Percentiles rank a stretch among this genome's conserved stretches.
phyloP scores from a whole-genome alignment of 495 filamentous ascomycete species.

The Penicillium steckii region DNA sequence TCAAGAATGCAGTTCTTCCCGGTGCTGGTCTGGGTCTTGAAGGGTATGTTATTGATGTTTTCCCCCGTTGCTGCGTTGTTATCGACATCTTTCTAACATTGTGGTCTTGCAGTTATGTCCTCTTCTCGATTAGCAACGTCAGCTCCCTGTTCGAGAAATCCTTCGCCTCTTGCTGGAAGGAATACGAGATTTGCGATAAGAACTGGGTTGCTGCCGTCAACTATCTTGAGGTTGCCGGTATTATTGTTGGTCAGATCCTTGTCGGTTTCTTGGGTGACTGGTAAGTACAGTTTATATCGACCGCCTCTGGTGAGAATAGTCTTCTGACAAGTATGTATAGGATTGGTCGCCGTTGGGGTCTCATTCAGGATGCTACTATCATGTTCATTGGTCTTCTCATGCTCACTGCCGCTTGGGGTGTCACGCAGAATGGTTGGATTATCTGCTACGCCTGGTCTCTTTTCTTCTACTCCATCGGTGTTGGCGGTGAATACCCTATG shows the following conservation, averaged over 20 bases:
- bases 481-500: constrained; percentile 92
- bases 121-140: constrained; percentile 89
- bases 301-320: background rate
- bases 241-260: constrained; percentile 78
- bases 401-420: constrained; percentile 81
- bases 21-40: constrained; percentile 87
- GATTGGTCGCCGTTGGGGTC: constrained; percentile 82
- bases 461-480: constrained; percentile 86
- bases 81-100: background rate
- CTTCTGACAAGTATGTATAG: constrained; percentile 26
- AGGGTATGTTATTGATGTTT: constrained; percentile 34
- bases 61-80: background rate
- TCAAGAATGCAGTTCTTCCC: constrained; percentile 79
- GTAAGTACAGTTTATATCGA: constrained; percentile 25
- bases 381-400: constrained; percentile 87
- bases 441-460: constrained; percentile 88
- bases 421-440: constrained; percentile 81
- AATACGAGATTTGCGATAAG: constrained; percentile 57
- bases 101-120: constrained; percentile 56
- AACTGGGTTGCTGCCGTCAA: constrained; percentile 74
- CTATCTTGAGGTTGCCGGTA: constrained; percentile 82
- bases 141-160: constrained; percentile 65
- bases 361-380: constrained; percentile 85
- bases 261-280: constrained; percentile 64
- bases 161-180: constrained; percentile 75